phyloP scores from a whole-genome alignment of 176 grass and related monocot genomes.

The Oryza coarctata region DNA sequence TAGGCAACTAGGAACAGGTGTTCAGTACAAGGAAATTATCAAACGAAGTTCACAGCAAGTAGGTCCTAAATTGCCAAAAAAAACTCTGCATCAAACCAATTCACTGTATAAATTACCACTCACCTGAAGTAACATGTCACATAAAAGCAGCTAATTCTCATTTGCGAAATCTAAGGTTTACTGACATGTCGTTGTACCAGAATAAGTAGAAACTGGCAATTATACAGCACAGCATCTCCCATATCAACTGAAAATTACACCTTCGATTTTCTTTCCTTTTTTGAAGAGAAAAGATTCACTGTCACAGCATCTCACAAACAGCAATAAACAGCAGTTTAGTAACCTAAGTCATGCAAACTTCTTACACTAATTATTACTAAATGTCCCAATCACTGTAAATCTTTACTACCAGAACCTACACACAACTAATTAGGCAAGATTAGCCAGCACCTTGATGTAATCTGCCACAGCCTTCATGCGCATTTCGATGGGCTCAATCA shows the following conservation, averaged over 20 bases:
- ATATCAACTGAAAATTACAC: background rate
- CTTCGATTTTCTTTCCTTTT: background rate
- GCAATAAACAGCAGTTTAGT: background rate
- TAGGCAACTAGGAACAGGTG: background rate
- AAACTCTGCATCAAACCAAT: background rate
- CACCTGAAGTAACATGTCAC: background rate
- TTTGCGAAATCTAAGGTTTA: background rate
- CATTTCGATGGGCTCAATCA: constrained; percentile 55
- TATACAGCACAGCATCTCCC: background rate
- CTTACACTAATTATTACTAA: background rate
- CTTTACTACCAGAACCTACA: background rate
- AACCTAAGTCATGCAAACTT: background rate
- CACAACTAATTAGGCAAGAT: background rate
- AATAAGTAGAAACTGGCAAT: background rate
- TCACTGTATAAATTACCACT: background rate
- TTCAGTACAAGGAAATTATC: background rate
- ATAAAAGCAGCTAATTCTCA: background rate
- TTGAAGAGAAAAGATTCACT: background rate
- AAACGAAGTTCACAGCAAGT: background rate
- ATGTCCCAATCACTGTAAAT: background rate
- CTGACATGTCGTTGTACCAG: background rate
- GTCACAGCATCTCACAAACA: background rate
- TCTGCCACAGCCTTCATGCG: constrained; percentile 60
- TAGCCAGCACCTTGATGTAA: constrained; percentile 55
- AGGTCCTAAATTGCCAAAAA: background rate